Base-by-base conservation (phyloP, 768 basidiomycete genomes). In the Termitomyces sp. region DNA sequence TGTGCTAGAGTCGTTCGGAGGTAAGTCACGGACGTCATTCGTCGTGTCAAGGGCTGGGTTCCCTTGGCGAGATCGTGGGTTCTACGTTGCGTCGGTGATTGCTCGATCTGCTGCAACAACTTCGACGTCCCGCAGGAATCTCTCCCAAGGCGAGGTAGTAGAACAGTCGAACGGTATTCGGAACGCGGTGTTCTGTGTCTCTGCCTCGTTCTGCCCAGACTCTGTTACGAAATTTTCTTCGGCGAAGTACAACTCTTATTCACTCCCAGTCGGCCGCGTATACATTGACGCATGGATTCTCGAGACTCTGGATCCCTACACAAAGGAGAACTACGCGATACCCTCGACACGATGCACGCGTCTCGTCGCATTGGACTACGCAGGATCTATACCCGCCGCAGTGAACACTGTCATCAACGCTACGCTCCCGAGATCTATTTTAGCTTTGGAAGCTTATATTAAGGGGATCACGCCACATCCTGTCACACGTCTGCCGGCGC, bases 241-340 rank as follows among this genome's bases (percentile, higher is more conserved):
- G 2, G 66, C 71, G 7, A 93, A 91, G 67, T 88, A 90, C 69
- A 98, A 98, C 68, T 76, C 91, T 0, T 81, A 83, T 52, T 64
- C 56, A 1, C 78, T 92, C 9, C 91, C 92, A 0, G 76, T 91
- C 16, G 96, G 94, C 2, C 83, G 89, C 14, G 76, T 93, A 34
- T 86, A 90, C 61, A 73, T 99, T 6, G 94, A 98, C 64, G 96
- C 90, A 2, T 99, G 97, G 97, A 85, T 96, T 32, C 72, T 97
- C 64, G 94, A 99, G 74, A 98, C 96, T 3, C 80, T 98, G 46
- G 96, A 98, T 66, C 94, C 95, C 0, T 98, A 98, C 58, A 89
- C 92, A 23, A 87, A 86, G 58, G 94, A 96, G 70, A 93, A 92
- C 61, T 96, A 94, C 66, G 82, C 92, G 12, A 96, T 98, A 44